Percentiles rank a stretch among this genome's conserved stretches.
phyloP scores from a whole-genome alignment of 495 filamentous ascomycete species.

The Hypomontagnella submonticulosa region DNA sequence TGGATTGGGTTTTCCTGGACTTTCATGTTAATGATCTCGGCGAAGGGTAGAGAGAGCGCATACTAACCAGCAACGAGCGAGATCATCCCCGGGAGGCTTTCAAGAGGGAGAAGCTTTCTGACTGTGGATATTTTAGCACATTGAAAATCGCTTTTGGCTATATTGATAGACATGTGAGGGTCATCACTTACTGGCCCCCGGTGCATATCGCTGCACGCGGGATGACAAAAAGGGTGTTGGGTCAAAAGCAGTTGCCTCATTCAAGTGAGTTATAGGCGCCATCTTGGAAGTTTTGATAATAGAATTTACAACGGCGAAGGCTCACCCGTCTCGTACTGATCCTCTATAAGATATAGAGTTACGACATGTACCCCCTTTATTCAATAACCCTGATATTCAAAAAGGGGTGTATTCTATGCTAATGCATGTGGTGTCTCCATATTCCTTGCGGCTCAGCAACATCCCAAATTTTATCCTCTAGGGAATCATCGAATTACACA shows the following conservation, averaged over 20 bases:
- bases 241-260: not conserved
- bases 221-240: constrained; percentile 17
- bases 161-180: not conserved
- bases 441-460: too few relatives aligned
- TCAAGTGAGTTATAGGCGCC: not conserved
- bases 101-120: constrained; percentile 20
- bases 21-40: not conserved
- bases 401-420: too few relatives aligned
- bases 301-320: not conserved
- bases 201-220: constrained; percentile 14
- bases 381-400: too few relatives aligned
- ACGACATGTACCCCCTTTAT: too few relatives aligned
- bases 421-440: too few relatives aligned
- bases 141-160: not conserved
- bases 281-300: constrained; percentile 2
- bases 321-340: too few relatives aligned
- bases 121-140: constrained; percentile 9
- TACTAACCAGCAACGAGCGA: constrained; percentile 13
- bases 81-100: constrained; percentile 19
- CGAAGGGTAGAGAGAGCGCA: not conserved
- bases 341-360: too few relatives aligned
- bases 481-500: too few relatives aligned
- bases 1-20: constrained; percentile 15
- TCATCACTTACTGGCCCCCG: constrained; percentile 13
- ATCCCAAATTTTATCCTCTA: too few relatives aligned